These are phyloP conservation scores for Phyllachora maydis DNA, from an alignment of 2,329 filamentous ascomycete genomes.

Conservation along the genomic window DNA sequence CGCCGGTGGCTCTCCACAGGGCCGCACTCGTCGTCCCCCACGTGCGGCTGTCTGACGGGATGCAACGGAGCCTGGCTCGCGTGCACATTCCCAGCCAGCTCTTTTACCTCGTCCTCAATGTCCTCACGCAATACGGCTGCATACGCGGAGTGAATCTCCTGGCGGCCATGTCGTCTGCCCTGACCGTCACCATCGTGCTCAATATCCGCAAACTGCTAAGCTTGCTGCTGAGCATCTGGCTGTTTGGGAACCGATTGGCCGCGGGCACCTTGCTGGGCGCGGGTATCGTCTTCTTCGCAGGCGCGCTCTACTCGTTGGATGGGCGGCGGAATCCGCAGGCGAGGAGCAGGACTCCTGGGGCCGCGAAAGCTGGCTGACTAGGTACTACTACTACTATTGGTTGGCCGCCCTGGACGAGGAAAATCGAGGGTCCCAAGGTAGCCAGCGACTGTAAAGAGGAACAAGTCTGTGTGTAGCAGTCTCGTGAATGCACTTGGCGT, in stretches of 20 bases:
- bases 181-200: slow-evolving; percentile 90
- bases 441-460: too few relatives aligned
- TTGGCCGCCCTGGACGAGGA: too few relatives aligned
- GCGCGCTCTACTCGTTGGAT: slow-evolving; percentile 78
- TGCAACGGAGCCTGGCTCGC: slow-evolving; percentile 16
- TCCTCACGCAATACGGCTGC: slow-evolving; percentile 81
- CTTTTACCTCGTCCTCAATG: slow-evolving; percentile 51
- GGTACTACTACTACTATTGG: too few relatives aligned
- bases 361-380: too few relatives aligned
- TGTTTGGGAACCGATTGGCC: slow-evolving; percentile 75
- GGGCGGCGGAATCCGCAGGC: slow-evolving; percentile 15
- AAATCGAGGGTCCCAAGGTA: too few relatives aligned
- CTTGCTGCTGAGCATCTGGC: slow-evolving; percentile 73
- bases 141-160: slow-evolving; percentile 94
- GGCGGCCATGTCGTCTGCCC: slow-evolving; percentile 67
- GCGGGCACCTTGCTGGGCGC: slow-evolving; percentile 64
- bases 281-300: slow-evolving; percentile 69
- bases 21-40: slow-evolving; percentile 11
- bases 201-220: slow-evolving; percentile 92
- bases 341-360: too few relatives aligned
- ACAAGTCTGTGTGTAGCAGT: too few relatives aligned
- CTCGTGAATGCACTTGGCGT: too few relatives aligned
- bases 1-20: slow-evolving; percentile 29
- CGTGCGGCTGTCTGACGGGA: slow-evolving; percentile 13
- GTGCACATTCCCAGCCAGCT: slow-evolving; percentile 45